These are phyloP conservation scores for Eucalyptus camaldulensis DNA, from an alignment of 345 rosid species.

Conservation along the genomic window DNA sequence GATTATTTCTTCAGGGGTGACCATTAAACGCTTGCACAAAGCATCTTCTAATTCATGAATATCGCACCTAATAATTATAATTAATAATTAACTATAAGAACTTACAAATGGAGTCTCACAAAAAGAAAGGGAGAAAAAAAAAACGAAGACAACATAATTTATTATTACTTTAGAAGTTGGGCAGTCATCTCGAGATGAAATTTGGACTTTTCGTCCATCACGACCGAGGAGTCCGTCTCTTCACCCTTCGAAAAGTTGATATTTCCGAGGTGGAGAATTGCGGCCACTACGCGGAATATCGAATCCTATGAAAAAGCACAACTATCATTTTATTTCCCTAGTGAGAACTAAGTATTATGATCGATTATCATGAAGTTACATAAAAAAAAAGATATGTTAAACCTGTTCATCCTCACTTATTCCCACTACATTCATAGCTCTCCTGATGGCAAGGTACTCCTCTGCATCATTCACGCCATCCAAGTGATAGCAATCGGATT, in stretches of 20 bases:
- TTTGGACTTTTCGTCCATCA: conserved; percentile 48
- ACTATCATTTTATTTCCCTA: background rate
- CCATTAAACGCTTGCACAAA: conserved; percentile 66
- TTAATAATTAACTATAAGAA: background rate
- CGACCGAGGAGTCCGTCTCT: conserved; percentile 53
- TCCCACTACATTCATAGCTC: conserved; percentile 87
- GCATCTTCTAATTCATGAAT: conserved; percentile 54
- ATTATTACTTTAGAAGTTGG: conserved; percentile 63
- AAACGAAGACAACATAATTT: background rate
- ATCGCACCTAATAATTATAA: conserved; percentile 55
- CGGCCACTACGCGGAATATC: conserved; percentile 75
- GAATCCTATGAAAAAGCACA: conserved; percentile 34
- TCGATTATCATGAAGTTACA: background rate
- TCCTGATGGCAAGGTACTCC: conserved; percentile 67
- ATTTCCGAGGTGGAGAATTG: conserved; percentile 91
- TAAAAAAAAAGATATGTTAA: background rate
- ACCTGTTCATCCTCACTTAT: conserved; percentile 77
- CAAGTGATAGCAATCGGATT: conserved; percentile 73
- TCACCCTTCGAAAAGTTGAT: conserved; percentile 53
- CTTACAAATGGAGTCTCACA: background rate
- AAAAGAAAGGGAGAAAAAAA: background rate
- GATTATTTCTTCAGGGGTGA: conserved; percentile 80
- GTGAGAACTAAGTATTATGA: background rate
- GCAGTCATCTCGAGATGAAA: conserved; percentile 78
- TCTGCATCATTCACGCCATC: conserved; percentile 64